Percentiles rank a stretch among this genome's conserved stretches.
These are phyloP conservation scores for Trametes versicolor DNA, from an alignment of 1,284 basidiomycete species.

Conservation along the genomic window DNA sequence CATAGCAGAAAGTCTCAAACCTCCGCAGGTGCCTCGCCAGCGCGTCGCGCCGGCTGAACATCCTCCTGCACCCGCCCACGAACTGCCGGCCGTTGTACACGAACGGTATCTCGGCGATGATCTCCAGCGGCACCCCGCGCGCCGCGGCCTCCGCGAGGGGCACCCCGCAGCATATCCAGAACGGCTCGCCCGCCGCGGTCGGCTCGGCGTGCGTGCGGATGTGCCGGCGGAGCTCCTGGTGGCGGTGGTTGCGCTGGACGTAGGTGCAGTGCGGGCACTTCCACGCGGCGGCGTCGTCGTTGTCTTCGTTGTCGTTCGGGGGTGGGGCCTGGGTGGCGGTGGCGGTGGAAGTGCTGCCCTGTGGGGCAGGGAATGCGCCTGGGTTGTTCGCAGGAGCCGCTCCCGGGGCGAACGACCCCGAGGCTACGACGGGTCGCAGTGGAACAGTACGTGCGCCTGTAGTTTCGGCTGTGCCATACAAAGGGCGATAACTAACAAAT, in stretches of 20 bases:
- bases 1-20: slow-evolving; percentile 50
- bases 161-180: slow-evolving; percentile 55
- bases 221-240: slow-evolving; percentile 64
- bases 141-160: slow-evolving; percentile 46
- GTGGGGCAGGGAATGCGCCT: no score
- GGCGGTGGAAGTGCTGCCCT: no score
- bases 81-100: slow-evolving; percentile 50
- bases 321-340: no score
- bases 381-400: no score
- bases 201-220: slow-evolving; percentile 56
- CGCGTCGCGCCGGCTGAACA: slow-evolving; percentile 66
- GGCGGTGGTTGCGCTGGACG: slow-evolving; percentile 50
- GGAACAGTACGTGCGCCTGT: no score
- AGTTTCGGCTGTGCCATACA: no score
- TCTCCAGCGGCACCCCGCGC: slow-evolving; percentile 33
- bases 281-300: no score
- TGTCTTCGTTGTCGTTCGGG: no score
- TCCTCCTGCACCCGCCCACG: slow-evolving; percentile 60
- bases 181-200: slow-evolving; percentile 35
- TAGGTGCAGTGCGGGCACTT: slow-evolving; percentile 20
- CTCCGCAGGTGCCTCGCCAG: slow-evolving; percentile 64
- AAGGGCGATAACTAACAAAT: no score
- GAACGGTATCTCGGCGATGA: slow-evolving; percentile 47
- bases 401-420: no score
- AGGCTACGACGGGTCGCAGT: no score